Evolutionary conservation across 179 eudicot genomes (phyloP), one percentile per base, ranked within the genome.

Genomic region (Actinidia chinensis): DNA sequence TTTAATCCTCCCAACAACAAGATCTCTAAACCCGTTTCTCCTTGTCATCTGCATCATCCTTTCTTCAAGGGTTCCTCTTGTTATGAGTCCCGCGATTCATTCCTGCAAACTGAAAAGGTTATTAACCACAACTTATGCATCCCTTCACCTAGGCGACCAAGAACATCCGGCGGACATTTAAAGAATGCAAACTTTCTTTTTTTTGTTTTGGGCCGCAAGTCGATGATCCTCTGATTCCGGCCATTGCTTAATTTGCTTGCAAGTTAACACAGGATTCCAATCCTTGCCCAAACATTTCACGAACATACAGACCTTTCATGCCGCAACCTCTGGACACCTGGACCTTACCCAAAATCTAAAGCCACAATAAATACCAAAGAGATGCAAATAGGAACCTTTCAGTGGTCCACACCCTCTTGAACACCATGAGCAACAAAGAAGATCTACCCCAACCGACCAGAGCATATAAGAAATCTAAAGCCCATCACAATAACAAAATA

Each of bases 221-320:
- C 98, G 89, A 83, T 96, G 99, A 76, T 98, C 99, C n/a, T n/a
- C n/a, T n/a, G n/a, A n/a, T n/a, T 87, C 99, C 91, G 75, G 98
- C 99, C 98, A 96, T 94, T 55, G 98, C n/a, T n/a, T n/a, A n/a
- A n/a, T n/a, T n/a, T n/a, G n/a, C 99, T 88, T 96, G 98, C 80
- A 96, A 83, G 88, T 96, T 98, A 73, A 97, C 99, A 86, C 94
- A 98, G 99, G 99, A 85, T 96, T 96, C 99, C 97, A 96, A 82
- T 96, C 98, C 81, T 97, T 96, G 87, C 79, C 54, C 42, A 64
- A 55, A 48, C 14, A 47, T 28, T 46, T 25, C 10, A 71, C 22
- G 9, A n/a, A n/a, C n/a, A n/a, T n/a, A n/a, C n/a, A n/a, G n/a
- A n/a, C n/a, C n/a, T n/a, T n/a, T n/a, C n/a, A n/a, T n/a, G n/a